Evolutionary conservation across 352 stramenopile species (phyloP), one percentile per base, ranked within the genome.

Genomic region (Aphanomyces astaci): DNA sequence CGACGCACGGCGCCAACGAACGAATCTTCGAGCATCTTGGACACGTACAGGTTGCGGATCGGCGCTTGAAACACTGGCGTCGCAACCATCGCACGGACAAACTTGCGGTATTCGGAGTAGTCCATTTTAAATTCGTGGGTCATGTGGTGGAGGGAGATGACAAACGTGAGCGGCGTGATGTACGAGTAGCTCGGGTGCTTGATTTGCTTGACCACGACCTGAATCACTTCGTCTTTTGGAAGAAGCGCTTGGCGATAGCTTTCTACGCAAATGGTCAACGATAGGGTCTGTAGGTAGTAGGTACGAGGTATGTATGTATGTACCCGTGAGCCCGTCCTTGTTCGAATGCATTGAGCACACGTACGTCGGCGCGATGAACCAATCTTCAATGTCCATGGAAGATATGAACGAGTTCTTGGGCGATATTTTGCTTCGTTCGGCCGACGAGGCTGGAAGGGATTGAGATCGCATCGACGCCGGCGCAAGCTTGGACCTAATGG

Each of bases 331-430:
- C 19, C 62, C 62, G 36, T 68, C 62, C 17, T 43, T 68, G 31
- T 40, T 59, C 46, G 62, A 25, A 22, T 68, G 62, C 7, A 52
- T 53, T 45, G 62, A 52, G 25, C 62, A 68, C 1, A 68, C 62
- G 24, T 68, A 68, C 19, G 49, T 27, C 49, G 62, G 62, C 19
- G 39, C 55, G 45, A 68, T 68, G 32, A 68, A 68, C 62, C 62
- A 68, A 27, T 68, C 62, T 22, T 68, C 62, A 2, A 60, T 43
- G 19, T 68, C 62, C 4, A 33, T 24, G 25, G 51, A 19, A 11
- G 30, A 32, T 11, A 19, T 39, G 17, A 19, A 40, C 13, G 51
- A 59, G 13, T 59, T 32, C 62, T 60, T 68, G 4, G 62, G 62
- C 30, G 62, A 68, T 17, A 30, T 17, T 24, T 55, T 64, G 43